Evolutionary conservation across 345 rosid species (phyloP), one percentile per base, ranked within the genome.

Genomic region (Isatis tinctoria): DNA sequence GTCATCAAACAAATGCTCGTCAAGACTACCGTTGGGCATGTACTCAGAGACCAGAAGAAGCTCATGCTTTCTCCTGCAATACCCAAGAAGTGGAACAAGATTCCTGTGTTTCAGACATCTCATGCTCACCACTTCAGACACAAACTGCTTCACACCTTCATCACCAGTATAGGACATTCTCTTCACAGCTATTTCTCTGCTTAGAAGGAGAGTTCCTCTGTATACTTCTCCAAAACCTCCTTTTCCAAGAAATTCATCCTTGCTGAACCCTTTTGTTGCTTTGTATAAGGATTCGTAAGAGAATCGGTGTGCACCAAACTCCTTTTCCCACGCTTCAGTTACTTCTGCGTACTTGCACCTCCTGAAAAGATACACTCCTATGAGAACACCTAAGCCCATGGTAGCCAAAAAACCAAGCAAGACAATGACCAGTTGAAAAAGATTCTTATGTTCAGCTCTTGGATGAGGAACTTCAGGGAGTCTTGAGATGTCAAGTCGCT

Each of bases 191-290:
- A 89, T 52, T 33, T 85, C 70, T 62, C 59, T 62, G 48, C 51
- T 72, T 2, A 80, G 52, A 6, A 72, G 82, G 5, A 87, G 66
- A 1, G 12, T 70, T 2, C 96, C 96, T 79, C 45, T 80, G 32
- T 86, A 89, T 0, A 91, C 91, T 74, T 69, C 74, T 2, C 97
- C 91, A 33, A 77, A 88, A 32, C 96, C 92, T 5, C 97, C 90
- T 9, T 17, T 26, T 6, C 94, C 97, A 14, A 88, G 61, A 56
- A 85, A 33, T n/a, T 74, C 85, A 35, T 60, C 58, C 16, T 81
- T 83, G 26, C 26, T 74, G 59, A 91, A 89, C 4, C 90, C 96
- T 43, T 82, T 82, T 2, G 94, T 84, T 67, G 94, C 87, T 33
- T 37, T 65, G 49, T 83, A 82, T 14, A 91, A 75, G 28, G 83